A percentile compares a stretch with the other conserved stretches of the same genome.
Conservation (phyloP, 2,329 filamentous ascomycete species). For the Sclerotinia nivalis region DNA sequence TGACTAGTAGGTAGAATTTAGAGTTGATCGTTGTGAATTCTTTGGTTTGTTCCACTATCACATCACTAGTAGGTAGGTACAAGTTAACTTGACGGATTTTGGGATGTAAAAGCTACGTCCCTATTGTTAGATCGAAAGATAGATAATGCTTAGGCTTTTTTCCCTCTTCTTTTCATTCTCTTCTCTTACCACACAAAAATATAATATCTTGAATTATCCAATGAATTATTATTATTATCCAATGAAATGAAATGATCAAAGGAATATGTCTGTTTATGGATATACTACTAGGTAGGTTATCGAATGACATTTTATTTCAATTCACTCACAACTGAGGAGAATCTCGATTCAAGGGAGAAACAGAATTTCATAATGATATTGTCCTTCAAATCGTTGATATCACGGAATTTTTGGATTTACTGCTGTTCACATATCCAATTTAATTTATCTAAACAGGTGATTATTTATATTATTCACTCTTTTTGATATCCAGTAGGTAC, state of each 20-base stretch:
- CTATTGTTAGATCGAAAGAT: too few species aligned
- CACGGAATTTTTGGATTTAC: background rate
- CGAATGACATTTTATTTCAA: background rate
- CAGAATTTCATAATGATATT: background rate
- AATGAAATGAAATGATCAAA: constrained; percentile 6
- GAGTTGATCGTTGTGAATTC: constrained; percentile 4
- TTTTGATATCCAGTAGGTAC: too few species aligned
- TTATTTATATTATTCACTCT: background rate
- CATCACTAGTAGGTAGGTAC: too few species aligned
- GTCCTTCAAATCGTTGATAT: background rate
- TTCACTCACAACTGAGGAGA: background rate
- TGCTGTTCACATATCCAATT: background rate
- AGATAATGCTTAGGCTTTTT: background rate
- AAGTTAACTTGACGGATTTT: too few species aligned
- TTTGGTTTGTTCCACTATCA: background rate
- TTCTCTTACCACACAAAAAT: background rate
- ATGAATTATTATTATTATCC: background rate
- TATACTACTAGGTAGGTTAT: background rate
- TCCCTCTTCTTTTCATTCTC: too few species aligned
- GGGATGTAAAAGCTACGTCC: too few species aligned
- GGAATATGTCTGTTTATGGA: background rate
- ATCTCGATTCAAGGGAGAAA: background rate
- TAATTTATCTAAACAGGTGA: background rate
- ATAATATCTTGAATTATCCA: background rate
- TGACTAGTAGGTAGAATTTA: background rate